A percentile compares a stretch with the other conserved stretches of the same genome.
phyloP scores from a whole-genome alignment of 148 eudicot species.

The Beta vulgaris region DNA sequence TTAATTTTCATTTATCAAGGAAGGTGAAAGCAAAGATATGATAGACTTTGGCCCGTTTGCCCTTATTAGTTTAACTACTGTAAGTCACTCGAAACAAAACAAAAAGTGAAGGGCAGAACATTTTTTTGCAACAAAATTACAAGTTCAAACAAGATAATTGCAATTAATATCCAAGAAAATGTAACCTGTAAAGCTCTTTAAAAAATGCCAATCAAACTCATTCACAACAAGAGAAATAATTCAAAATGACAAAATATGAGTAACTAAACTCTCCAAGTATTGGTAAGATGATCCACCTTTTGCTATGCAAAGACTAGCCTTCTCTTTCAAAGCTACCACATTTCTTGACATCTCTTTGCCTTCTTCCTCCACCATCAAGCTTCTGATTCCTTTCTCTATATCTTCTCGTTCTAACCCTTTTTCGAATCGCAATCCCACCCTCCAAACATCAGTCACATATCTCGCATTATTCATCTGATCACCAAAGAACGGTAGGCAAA shows the following conservation, averaged over 20 bases:
- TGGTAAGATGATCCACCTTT: constrained; percentile 39
- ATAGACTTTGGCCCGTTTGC: no score
- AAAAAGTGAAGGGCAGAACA: no score
- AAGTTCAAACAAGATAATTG: neutral
- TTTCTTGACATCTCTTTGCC: constrained; percentile 35
- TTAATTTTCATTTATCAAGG: no score
- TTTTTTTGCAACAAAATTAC: no score
- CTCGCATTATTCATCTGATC: constrained; percentile 41
- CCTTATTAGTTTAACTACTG: no score
- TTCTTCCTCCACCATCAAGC: constrained; percentile 38
- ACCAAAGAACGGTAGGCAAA: constrained; percentile 39
- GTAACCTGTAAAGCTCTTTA: neutral
- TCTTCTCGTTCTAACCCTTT: constrained; percentile 24
- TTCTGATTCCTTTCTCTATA: constrained; percentile 34
- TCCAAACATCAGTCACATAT: constrained; percentile 46
- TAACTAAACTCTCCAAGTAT: constrained; percentile 29
- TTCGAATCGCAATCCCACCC: constrained; percentile 38
- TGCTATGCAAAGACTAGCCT: constrained; percentile 19
- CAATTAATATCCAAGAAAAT: neutral
- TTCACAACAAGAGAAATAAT: neutral
- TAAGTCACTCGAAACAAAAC: no score
- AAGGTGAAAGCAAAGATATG: no score
- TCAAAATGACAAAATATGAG: constrained; percentile 33
- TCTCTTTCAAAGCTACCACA: constrained; percentile 23
- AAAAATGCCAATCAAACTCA: neutral